phyloP scores from a whole-genome alignment of 129 eudicot species.

The Arctium lappa region DNA sequence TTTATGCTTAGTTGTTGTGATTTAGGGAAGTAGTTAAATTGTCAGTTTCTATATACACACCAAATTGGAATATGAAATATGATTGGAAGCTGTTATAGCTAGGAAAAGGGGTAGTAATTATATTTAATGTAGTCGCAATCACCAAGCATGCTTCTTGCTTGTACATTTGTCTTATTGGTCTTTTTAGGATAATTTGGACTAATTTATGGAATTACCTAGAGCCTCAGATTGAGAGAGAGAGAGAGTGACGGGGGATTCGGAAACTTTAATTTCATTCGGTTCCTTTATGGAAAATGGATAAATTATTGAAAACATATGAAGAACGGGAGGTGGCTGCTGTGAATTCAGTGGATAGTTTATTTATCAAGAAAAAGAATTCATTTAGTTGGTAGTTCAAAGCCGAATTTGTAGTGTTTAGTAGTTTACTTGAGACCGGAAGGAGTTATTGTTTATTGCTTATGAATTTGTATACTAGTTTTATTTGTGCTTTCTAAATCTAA shows the following conservation, averaged over 20 bases:
- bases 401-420: background rate
- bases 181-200: background rate
- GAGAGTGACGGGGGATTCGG: no score
- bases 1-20: background rate
- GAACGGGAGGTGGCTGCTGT: background rate
- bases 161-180: background rate
- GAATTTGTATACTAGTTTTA: background rate
- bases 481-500: background rate
- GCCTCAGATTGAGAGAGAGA: no score
- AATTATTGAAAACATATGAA: background rate
- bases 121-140: background rate
- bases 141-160: background rate
- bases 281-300: background rate
- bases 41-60: background rate
- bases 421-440: conserved; percentile 9
- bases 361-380: background rate
- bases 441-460: background rate
- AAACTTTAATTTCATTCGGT: background rate
- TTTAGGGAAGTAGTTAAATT: background rate
- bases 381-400: conserved; percentile 5
- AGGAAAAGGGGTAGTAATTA: background rate
- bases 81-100: background rate
- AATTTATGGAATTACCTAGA: background rate
- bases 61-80: background rate
- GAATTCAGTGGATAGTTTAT: background rate